A percentile compares a stretch with the other conserved stretches of the same genome.
phyloP scores from a whole-genome alignment of 345 rosid genomes.

The Dovyalis caffra region DNA sequence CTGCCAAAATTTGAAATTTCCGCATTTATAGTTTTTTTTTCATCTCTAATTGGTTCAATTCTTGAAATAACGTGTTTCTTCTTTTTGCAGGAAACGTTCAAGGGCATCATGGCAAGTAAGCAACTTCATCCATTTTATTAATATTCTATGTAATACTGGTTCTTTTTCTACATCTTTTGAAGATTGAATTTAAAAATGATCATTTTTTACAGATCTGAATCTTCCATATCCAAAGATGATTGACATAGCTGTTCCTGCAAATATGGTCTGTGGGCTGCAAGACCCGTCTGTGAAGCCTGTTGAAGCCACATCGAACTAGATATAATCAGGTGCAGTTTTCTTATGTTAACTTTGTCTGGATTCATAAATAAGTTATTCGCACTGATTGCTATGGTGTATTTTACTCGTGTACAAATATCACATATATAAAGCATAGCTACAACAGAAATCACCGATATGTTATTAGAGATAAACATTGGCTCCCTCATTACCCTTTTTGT shows the following conservation, averaged over 20 bases:
- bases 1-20: neutral
- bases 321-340: neutral
- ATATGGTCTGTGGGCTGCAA: conserved; percentile 87
- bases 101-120: conserved; percentile 83
- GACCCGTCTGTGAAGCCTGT: conserved; percentile 34
- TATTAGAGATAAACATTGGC: neutral
- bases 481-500: neutral
- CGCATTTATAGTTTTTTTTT: too few relatives aligned
- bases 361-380: neutral
- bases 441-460: neutral
- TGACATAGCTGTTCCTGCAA: conserved; percentile 80
- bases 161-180: neutral
- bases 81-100: conserved; percentile 70
- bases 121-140: neutral
- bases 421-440: too few relatives aligned
- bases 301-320: neutral
- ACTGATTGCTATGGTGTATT: neutral
- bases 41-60: neutral
- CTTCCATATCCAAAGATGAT: conserved; percentile 90
- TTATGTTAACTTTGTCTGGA: neutral
- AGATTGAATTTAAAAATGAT: neutral
- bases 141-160: neutral
- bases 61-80: neutral
- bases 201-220: conserved; percentile 54
- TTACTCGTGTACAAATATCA: neutral